Evolutionary conservation across 306 rosid species (phyloP), one percentile per base, ranked within the genome.

Genomic region (Quercus rubra): DNA sequence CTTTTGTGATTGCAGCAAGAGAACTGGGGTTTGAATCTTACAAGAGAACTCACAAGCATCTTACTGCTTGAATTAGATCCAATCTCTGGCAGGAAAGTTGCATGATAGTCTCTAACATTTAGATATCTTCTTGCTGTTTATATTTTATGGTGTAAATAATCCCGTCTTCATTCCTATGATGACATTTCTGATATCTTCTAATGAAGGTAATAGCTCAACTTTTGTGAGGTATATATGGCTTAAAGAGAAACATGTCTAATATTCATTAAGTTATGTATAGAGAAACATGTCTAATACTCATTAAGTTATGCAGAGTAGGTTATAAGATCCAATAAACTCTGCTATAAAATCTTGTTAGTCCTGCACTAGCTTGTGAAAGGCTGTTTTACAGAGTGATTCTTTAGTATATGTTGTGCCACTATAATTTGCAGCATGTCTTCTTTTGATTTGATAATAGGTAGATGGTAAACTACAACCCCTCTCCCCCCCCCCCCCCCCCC

Each of bases 21-120:
- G 46, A 0, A 38, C 46, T 38, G 46, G 99, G 99, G 28, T 96
- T 96, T 82, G 95, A 91, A 86, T 96, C 93, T 88, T 89, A 78
- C 59, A 94, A 89, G 63, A 88, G 98, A 81, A 84, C 88, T 66
- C 94, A 90, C 93, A 18, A 76, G 88, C 88, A 87, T 93, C 82
- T 86, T 86, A 25, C 25, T 93, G 76, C 90, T 35, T 20, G 99
- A 93, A 81, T 83, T 91, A 0, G 92, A 96, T 82, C 90, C 89
- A 28, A 12, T 54, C 7, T 33, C 41, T 27, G 83, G 86, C 78
- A 67, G 52, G 46, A 82, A 55, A 82, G 83, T 38, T 35, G 76
- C 80, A 79, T 87, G 46, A 0, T 41, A 8, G 46, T 41, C 12
- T 41, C 46, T 41, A 8, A 9, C 46, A 41, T 11, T 7, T 74